A percentile compares a stretch with the other conserved stretches of the same genome.
phyloP scores from a whole-genome alignment of 768 basidiomycete genomes.

The Collybiopsis confluens region DNA sequence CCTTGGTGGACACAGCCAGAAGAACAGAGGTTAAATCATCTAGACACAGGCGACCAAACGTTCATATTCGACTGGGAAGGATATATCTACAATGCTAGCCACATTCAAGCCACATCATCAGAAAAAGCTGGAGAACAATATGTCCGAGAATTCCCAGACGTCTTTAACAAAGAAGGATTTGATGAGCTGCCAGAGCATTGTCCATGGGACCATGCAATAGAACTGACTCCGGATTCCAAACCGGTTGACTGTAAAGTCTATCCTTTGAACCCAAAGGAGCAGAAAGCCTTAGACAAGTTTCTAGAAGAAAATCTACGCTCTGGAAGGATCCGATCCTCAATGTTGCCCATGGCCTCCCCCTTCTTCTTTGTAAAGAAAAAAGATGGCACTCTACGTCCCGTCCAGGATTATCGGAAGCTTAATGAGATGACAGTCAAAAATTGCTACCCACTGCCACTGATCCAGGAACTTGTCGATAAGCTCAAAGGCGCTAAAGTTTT shows the following conservation, averaged over 20 bases:
- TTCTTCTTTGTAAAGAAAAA: constrained; percentile 22
- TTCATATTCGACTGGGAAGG: too few relatives aligned
- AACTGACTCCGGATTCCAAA: background rate
- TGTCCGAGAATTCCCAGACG: too few relatives aligned
- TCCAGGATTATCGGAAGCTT: constrained; percentile 18
- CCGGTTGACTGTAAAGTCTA: background rate
- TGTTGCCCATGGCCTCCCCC: constrained; percentile 7
- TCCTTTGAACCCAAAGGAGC: background rate
- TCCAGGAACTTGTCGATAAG: constrained; percentile 26
- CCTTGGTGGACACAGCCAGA: background rate
- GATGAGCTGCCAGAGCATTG: background rate
- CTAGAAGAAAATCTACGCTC: background rate
- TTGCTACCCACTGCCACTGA: constrained; percentile 28
- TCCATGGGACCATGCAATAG: background rate
- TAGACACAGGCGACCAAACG: too few relatives aligned
- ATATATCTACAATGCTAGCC: too few relatives aligned
- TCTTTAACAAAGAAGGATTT: too few relatives aligned
- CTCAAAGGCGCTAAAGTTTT: constrained; percentile 21
- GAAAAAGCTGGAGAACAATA: too few relatives aligned
- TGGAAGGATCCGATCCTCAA: background rate
- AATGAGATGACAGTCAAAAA: constrained; percentile 30
- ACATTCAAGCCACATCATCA: too few relatives aligned
- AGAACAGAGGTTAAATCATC: background rate
- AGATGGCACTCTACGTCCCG: constrained; percentile 16
- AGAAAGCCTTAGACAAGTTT: background rate